Conservation (phyloP, 225 moss, liverwort and hornwort species). For the Pseudisothecium myosuroides region DNA sequence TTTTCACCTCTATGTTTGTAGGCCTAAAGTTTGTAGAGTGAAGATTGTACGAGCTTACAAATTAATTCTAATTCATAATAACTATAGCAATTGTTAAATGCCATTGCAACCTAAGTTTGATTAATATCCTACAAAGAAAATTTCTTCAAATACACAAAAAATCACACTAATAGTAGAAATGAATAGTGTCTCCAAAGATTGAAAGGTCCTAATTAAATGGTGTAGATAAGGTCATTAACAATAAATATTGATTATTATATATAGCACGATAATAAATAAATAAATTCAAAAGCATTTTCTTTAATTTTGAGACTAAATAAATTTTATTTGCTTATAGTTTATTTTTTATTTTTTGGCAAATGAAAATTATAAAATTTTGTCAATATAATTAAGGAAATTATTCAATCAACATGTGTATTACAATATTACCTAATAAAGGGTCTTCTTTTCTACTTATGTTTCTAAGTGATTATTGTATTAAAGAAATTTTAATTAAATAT, state of each 20-base stretch:
- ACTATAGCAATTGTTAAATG: not conserved
- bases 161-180: no score
- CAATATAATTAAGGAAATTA: not conserved
- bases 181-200: not conserved
- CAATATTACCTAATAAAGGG: no score
- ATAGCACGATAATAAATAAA: fast-evolving
- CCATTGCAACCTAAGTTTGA: no score
- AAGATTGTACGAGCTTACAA: not conserved
- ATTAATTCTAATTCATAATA: not conserved
- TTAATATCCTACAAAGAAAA: no score
- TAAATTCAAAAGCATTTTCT: not conserved
- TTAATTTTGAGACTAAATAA: not conserved
- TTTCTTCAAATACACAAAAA: not conserved
- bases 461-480: not conserved
- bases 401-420: not conserved
- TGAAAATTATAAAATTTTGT: not conserved
- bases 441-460: not conserved
- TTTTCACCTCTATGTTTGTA: not conserved
- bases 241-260: not conserved
- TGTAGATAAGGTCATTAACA: not conserved
- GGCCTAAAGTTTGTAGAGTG: no score
- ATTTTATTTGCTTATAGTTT: no score
- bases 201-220: not conserved
- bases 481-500: not conserved
- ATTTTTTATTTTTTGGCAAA: not conserved